Percentiles rank a stretch among this genome's conserved stretches.
phyloP scores from a whole-genome alignment of 2,329 filamentous ascomycete species.

The Podosphaera xanthii region DNA sequence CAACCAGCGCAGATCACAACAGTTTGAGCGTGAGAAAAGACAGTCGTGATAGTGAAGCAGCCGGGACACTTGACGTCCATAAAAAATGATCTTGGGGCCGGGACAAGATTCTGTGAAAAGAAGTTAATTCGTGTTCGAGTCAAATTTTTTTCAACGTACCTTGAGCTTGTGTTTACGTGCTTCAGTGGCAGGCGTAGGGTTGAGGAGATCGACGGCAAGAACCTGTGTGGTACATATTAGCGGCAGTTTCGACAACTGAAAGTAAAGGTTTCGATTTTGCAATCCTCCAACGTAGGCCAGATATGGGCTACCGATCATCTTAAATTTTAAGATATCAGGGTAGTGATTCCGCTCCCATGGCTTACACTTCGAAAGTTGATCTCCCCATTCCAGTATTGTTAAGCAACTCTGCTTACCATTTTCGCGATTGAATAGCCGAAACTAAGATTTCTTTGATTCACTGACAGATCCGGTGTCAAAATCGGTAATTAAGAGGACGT shows the following conservation, averaged over 20 bases:
- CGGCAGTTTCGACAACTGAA: too few species aligned
- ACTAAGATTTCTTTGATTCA: slow-evolving; percentile 15
- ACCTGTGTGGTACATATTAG: slow-evolving; percentile 33
- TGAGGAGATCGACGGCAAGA: slow-evolving; percentile 99
- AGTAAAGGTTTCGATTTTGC: too few species aligned
- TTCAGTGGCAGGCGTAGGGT: slow-evolving; percentile 94
- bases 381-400: too few species aligned
- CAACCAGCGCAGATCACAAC: slow-evolving; percentile 99
- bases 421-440: slow-evolving; percentile 32
- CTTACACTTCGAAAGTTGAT: too few species aligned
- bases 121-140: slow-evolving; percentile 6
- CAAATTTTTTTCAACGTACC: slow-evolving; percentile 31
- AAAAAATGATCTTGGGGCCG: slow-evolving; percentile 96
- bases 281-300: too few species aligned
- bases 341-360: too few species aligned
- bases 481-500: slow-evolving; percentile 14
- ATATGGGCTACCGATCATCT: too few species aligned
- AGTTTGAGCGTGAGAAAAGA: slow-evolving; percentile 99
- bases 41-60: slow-evolving; percentile 99
- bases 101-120: slow-evolving; percentile 56
- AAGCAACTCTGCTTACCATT: slow-evolving; percentile 34
- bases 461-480: slow-evolving; percentile 17
- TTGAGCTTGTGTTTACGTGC: slow-evolving; percentile 99
- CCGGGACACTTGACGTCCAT: slow-evolving; percentile 99
- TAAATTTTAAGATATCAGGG: too few species aligned